Evolutionary conservation across 306 rosid species (phyloP).

Genomic region (Pyrus pyrifolia): DNA sequence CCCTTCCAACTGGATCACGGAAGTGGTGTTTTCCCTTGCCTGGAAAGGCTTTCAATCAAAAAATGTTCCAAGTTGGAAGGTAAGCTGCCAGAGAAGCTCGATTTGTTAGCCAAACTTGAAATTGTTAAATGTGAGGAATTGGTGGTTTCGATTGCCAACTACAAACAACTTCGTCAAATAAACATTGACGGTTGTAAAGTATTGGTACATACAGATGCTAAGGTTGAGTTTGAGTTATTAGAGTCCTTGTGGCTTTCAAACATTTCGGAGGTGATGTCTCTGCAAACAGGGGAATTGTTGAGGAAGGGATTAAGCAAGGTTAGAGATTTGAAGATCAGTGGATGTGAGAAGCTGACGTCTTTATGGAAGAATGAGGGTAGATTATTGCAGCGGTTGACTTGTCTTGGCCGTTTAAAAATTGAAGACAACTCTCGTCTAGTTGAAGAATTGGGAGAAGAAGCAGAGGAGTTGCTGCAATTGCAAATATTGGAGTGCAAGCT

Average conservation of each 20-base stretch:
- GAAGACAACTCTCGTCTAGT: not conserved
- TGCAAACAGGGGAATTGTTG: no score
- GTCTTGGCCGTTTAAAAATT: not conserved
- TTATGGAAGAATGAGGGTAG: no score
- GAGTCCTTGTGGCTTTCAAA: not conserved
- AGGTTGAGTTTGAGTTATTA: no score
- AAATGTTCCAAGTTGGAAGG: not conserved
- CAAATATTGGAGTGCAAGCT: not conserved
- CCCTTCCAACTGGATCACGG: accelerated
- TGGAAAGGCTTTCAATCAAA: not conserved
- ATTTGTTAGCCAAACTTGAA: not conserved
- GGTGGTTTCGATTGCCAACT: no score
- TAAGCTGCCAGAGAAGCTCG: not conserved
- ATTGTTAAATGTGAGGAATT: no score
- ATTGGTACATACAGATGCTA: no score
- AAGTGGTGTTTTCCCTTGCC: not conserved
- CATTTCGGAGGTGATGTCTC: not conserved
- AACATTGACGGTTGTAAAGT: no score
- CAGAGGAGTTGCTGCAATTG: not conserved
- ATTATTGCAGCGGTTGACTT: not conserved
- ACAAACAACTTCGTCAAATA: no score
- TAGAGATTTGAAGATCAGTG: no score
- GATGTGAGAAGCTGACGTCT: no score
- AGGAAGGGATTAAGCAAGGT: no score
- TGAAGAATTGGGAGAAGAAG: not conserved